These are phyloP conservation scores for Silene latifolia DNA, from an alignment of 148 eudicot species.

Conservation along the genomic window DNA sequence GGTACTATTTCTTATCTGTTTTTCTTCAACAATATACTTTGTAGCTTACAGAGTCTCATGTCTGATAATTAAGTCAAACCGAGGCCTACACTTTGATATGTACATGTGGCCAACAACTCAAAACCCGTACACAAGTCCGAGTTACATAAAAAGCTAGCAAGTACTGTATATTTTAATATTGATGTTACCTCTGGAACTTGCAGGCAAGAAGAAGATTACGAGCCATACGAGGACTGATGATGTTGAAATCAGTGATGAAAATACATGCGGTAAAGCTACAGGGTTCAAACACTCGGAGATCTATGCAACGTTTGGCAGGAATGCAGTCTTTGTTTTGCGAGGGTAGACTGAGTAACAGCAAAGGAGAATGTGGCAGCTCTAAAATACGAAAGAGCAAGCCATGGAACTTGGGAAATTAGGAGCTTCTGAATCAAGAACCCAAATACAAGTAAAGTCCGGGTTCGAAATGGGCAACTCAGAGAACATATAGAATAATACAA, in stretches of 20 bases:
- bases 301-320: conserved; percentile 76
- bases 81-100: too few species aligned
- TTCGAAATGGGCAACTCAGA: conserved; percentile 59
- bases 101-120: too few species aligned
- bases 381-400: conserved; percentile 63
- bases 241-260: conserved; percentile 57
- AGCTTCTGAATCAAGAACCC: conserved; percentile 25
- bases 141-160: too few species aligned
- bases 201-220: conserved; percentile 76
- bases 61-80: too few species aligned
- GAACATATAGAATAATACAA: conserved; percentile 50
- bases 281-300: conserved; percentile 61
- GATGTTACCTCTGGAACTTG: background rate
- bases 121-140: too few species aligned
- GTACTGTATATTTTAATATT: background rate
- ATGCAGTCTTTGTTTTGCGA: conserved; percentile 68
- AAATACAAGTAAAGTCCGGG: conserved; percentile 44
- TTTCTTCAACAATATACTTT: background rate
- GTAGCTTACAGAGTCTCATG: too few species aligned
- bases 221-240: conserved; percentile 65
- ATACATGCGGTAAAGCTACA: conserved; percentile 59
- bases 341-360: conserved; percentile 55
- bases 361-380: conserved; percentile 73
- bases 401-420: conserved; percentile 51
- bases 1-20: conserved; percentile 32